phyloP scores from a whole-genome alignment of 1,284 basidiomycete species.

The Cutaneotrichosporon sp. region DNA sequence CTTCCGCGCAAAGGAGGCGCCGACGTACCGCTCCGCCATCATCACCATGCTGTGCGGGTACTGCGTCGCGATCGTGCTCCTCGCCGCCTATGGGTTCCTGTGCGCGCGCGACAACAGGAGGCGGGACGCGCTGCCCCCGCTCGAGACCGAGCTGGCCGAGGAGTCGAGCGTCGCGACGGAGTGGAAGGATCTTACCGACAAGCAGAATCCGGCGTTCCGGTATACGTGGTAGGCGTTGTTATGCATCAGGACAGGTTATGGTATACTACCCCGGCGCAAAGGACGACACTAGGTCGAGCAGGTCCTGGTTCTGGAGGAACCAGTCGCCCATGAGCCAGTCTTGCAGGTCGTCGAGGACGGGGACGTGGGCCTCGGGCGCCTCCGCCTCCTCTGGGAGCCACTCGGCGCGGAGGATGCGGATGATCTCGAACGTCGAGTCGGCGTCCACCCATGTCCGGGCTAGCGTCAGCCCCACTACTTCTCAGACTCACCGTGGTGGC shows the following conservation, averaged over 20 bases:
- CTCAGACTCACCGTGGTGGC: background rate
- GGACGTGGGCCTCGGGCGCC: background rate
- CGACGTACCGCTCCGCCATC: slow-evolving; percentile 29
- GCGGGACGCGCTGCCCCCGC: slow-evolving; percentile 14
- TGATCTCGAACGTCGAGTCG: slow-evolving; percentile 7
- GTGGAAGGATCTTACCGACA: slow-evolving; percentile 37
- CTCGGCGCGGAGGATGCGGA: slow-evolving; percentile 3
- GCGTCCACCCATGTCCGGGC: slow-evolving; percentile 8
- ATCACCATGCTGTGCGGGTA: slow-evolving; percentile 35
- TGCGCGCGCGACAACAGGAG: slow-evolving; percentile 29
- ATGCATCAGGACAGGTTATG: no score
- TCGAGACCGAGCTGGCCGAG: slow-evolving; percentile 13
- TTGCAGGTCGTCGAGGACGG: background rate
- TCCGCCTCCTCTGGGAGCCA: slow-evolving; percentile 4
- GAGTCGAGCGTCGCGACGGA: slow-evolving; percentile 16
- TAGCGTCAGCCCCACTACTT: no score
- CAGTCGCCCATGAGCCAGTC: slow-evolving; percentile 13
- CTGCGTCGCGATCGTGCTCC: slow-evolving; percentile 26
- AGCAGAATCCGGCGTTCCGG: slow-evolving; percentile 6
- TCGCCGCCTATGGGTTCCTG: slow-evolving; percentile 22
- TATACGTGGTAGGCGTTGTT: slow-evolving; percentile 2
- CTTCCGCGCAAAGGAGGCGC: slow-evolving; percentile 31
- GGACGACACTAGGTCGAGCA: background rate
- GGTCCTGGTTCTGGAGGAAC: slow-evolving; percentile 8
- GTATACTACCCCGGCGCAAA: background rate